These are phyloP conservation scores for Xylariaceae sp. DNA, from an alignment of 2,329 filamentous ascomycete species.

Conservation along the genomic window DNA sequence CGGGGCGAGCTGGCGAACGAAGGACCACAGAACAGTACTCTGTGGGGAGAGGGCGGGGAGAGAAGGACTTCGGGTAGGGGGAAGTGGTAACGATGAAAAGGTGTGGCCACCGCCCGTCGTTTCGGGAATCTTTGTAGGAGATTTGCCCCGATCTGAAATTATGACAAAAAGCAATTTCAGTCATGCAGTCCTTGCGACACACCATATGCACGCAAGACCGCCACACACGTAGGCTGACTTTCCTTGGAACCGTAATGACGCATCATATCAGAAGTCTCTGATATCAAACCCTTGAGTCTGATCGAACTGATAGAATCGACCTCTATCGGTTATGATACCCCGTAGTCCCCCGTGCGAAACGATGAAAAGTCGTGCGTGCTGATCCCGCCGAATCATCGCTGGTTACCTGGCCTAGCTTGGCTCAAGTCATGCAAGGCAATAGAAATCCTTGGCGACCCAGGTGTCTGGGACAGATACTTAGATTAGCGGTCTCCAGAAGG, in stretches of 20 bases:
- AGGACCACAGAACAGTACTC: background rate
- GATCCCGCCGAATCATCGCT: background rate
- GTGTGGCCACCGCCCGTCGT: background rate
- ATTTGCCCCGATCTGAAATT: background rate
- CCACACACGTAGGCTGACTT: background rate
- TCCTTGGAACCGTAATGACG: background rate
- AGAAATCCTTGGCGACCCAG: background rate
- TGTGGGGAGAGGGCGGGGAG: background rate
- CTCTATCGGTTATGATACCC: background rate
- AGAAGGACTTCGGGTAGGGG: background rate
- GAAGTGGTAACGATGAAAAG: background rate
- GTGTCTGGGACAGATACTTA: background rate
- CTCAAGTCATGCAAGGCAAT: background rate
- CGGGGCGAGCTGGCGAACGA: background rate
- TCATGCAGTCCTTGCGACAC: slow-evolving; percentile 1
- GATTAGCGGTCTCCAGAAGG: slow-evolving; percentile 4
- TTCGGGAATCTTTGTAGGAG: background rate
- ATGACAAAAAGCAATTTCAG: background rate
- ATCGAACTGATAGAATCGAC: background rate
- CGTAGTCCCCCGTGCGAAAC: background rate
- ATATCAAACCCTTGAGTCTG: background rate
- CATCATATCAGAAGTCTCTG: background rate
- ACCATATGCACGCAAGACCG: slow-evolving; percentile 7
- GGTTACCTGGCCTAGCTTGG: background rate
- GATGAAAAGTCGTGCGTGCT: background rate